Base-by-base conservation (phyloP, 129 eudicot species). In the Flaveria brownii region DNA sequence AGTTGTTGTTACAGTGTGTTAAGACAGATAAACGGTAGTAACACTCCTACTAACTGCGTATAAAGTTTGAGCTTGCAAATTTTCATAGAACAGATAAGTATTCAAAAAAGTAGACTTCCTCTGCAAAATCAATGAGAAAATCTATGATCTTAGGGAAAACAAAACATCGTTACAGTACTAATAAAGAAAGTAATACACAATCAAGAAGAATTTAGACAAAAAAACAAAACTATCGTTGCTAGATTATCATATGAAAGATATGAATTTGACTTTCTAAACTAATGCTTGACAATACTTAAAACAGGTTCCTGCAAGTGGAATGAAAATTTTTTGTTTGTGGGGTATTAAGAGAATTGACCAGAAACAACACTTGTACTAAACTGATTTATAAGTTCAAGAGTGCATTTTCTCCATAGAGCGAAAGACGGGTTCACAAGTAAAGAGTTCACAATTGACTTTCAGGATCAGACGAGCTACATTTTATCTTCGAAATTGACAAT, bases 401-500 rank as follows among this genome's bases (percentile, higher is more conserved):
- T 41, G 30, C 15, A 15, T 28, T 33, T 63, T 23, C 30, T 22
- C 9, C 36, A 23, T 25, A 59, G 39, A 25, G 23, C 7, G 6
- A 59, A 59, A 23, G n/a, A 9, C 2, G 25, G 39, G 12, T 25
- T 45, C 17, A 56, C 41, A 12, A 20, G 12, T 39, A 23, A 17
- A 18, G 45, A 59, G 12, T 74, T 47, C 42, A 60, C 46, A 10
- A 16, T 74, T 74, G 78, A 74, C 28, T 62, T 62, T 12, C 4
- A 0, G 36, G 63, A 59, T 61, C 70, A 42, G 41, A 46, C 1
- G 14, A 75, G 14, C 52, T 17, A 15, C 30, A 74, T 46, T 75
- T 62, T 6, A 62, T 17, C 18, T 62, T 26, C 51, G 17, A 61
- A 28, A 46, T 10, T 11, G 18, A 62, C 70, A 2, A 59, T 7